phyloP scores from a whole-genome alignment of 352 stramenopile species.

The Phytophthora megakarya region DNA sequence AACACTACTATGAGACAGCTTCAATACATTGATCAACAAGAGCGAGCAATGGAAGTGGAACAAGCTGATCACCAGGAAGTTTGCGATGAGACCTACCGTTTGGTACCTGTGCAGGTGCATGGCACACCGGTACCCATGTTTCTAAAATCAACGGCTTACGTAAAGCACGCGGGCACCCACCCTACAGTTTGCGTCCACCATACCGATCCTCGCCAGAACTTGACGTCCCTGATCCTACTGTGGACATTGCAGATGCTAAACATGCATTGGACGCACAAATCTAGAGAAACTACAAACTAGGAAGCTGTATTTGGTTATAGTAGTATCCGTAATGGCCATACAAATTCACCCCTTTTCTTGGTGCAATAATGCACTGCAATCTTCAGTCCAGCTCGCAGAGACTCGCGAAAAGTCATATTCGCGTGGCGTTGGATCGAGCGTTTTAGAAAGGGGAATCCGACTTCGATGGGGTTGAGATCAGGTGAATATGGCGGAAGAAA shows the following conservation, averaged over 20 bases:
- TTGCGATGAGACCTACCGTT: too few species aligned
- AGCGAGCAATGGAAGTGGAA: neutral
- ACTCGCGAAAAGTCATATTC: slow-evolving; percentile 1
- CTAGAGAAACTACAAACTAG: neutral
- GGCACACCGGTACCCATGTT: too few species aligned
- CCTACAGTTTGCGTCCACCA: neutral
- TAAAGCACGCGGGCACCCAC: neutral
- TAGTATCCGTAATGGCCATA: slow-evolving; percentile 17
- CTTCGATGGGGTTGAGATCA: slow-evolving; percentile 1
- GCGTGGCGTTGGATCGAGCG: slow-evolving; percentile 3
- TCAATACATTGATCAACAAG: slow-evolving; percentile 1
- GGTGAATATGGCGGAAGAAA: slow-evolving; percentile 3
- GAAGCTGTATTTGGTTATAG: slow-evolving; percentile 11
- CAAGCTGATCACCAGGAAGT: neutral
- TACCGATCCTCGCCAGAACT: too few species aligned
- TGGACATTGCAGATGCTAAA: too few species aligned
- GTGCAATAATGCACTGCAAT: slow-evolving; percentile 8
- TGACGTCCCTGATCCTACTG: too few species aligned
- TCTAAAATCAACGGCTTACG: neutral
- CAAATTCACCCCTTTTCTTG: neutral
- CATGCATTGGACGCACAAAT: too few species aligned
- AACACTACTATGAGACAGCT: too few species aligned
- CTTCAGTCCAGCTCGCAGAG: neutral
- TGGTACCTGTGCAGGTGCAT: too few species aligned
- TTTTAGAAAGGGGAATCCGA: slow-evolving; percentile 1